Evolutionary conservation across 208 protist genomes (phyloP).

Genomic region (Strigomonas galati): DNA sequence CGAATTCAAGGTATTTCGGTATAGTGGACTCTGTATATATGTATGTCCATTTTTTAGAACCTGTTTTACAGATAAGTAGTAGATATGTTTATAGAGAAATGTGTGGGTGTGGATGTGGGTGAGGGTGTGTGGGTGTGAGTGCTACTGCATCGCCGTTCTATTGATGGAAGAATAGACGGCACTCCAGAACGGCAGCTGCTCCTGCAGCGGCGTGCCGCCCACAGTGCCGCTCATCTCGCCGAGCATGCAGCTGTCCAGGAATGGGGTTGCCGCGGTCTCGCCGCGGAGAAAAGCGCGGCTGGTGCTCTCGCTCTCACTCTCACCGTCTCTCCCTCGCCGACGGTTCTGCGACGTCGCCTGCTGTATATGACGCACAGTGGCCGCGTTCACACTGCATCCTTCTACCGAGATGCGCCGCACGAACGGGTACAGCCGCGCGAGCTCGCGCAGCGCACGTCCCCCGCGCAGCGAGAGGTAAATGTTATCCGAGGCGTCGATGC

Average conservation of each 20-base stretch:
- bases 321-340: background rate
- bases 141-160: no score
- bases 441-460: constrained; percentile 32
- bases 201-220: no score
- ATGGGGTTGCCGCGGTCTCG: no score
- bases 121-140: no score
- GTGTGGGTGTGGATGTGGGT: no score
- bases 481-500: constrained; percentile 20
- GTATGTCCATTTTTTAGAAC: no score
- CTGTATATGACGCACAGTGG: constrained; percentile 27
- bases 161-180: no score
- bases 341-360: constrained; percentile 25
- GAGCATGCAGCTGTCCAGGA: background rate
- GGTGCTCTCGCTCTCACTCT: no score
- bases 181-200: no score
- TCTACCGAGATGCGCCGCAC: constrained; percentile 28
- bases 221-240: no score
- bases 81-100: background rate
- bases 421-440: constrained; percentile 33
- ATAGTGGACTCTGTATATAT: background rate
- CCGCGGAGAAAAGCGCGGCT: no score
- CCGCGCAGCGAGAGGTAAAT: constrained; percentile 27
- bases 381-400: constrained; percentile 40
- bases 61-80: no score
- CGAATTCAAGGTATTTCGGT: constrained; percentile 5